These are phyloP conservation scores for Acanthamoeba lenticulata DNA, from an alignment of 208 protist genomes.

Conservation along the genomic window DNA sequence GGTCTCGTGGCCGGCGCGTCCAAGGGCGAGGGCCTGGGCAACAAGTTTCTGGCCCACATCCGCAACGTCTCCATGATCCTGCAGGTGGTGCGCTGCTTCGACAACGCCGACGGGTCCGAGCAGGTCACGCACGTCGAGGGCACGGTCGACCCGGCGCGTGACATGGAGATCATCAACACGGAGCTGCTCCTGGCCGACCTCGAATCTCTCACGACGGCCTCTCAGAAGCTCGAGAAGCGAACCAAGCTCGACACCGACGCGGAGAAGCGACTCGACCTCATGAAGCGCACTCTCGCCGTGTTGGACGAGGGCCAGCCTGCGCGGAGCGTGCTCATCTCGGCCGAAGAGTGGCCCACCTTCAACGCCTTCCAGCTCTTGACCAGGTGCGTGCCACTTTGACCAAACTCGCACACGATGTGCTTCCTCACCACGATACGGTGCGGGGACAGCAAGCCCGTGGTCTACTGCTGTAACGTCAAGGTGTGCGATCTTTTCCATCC, in stretches of 20 bases:
- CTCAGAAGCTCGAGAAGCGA: background rate
- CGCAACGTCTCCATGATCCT: constrained; percentile 1
- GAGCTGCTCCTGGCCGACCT: background rate
- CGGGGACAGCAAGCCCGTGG: background rate
- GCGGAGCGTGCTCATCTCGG: background rate
- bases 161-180: constrained; percentile 52
- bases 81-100: constrained; percentile 38
- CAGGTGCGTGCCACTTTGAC: no score
- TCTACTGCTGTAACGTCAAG: constrained; percentile 47
- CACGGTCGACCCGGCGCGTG: background rate
- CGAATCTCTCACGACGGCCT: background rate
- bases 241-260: background rate
- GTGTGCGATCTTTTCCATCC: background rate
- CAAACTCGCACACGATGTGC: no score
- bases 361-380: background rate
- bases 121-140: constrained; percentile 7
- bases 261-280: constrained; percentile 1
- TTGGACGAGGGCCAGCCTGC: background rate
- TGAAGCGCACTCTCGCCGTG: background rate
- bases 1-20: constrained; percentile 13
- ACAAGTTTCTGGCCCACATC: constrained; percentile 30
- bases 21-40: constrained; percentile 13
- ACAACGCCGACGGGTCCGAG: background rate
- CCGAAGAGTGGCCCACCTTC: constrained; percentile 18
- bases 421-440: no score